phyloP scores from a whole-genome alignment of 129 eudicot genomes.

The Flaveria ramosissima region DNA sequence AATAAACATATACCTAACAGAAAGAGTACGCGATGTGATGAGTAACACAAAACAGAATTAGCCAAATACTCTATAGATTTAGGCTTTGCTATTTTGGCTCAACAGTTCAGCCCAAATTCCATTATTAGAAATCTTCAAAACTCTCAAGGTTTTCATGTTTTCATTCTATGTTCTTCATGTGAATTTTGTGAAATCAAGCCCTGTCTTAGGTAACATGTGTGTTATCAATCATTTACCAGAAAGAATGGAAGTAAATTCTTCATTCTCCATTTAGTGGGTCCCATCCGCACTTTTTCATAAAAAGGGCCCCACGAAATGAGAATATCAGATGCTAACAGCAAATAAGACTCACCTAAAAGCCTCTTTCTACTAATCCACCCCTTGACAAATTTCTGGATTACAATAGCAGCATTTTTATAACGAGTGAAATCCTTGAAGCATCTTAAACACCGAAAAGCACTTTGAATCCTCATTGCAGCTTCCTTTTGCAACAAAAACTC shows the following conservation, averaged over 20 bases:
- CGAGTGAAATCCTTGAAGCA: conserved; percentile 39
- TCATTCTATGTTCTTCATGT: not conserved
- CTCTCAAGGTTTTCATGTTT: not conserved
- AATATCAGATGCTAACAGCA: not conserved
- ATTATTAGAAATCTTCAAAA: not conserved
- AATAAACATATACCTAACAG: not conserved
- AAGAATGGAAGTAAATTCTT: not conserved
- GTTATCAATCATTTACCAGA: not conserved
- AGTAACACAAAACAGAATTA: not conserved
- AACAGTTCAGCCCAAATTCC: not conserved
- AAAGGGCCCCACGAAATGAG: not conserved
- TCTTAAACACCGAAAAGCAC: conserved; percentile 43
- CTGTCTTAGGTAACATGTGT: not conserved
- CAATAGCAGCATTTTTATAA: conserved; percentile 47
- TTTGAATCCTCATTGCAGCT: conserved; percentile 60
- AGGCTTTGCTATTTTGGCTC: conserved; percentile 5
- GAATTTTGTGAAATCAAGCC: conserved; percentile 4
- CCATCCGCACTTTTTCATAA: not conserved
- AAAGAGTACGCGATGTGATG: not conserved
- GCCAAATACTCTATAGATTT: not conserved
- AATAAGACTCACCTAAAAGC: conserved; percentile 46
- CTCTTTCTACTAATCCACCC: conserved; percentile 51
- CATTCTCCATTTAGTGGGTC: conserved; percentile 5
- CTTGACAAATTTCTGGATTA: conserved; percentile 57
- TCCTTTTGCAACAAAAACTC: conserved; percentile 47